Percentiles rank a stretch among this genome's conserved stretches.
These are phyloP conservation scores for Alternaria alternata DNA, from an alignment of 2,329 filamentous ascomycete genomes.

Conservation along the genomic window DNA sequence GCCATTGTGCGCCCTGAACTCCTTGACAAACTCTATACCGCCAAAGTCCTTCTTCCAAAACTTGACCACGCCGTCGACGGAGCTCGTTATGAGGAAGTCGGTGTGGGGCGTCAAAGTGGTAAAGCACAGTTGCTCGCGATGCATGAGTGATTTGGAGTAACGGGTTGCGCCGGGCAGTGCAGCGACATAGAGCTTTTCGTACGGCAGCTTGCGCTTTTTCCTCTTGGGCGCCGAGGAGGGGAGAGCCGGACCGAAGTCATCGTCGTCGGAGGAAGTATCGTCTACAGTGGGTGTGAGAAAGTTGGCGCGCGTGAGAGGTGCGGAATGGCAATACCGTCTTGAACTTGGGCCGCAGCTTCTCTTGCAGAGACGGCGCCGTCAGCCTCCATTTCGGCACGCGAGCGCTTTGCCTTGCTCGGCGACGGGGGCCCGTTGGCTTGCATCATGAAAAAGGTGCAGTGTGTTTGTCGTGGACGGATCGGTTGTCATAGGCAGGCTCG, in stretches of 20 bases:
- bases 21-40: slow-evolving; percentile 96
- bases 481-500: not conserved
- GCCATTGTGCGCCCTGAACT: slow-evolving; percentile 89
- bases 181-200: slow-evolving; percentile 94
- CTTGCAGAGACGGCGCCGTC: slow-evolving; percentile 20
- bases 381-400: slow-evolving; percentile 37
- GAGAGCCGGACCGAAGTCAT: slow-evolving; percentile 92
- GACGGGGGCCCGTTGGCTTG: slow-evolving; percentile 29
- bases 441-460: not conserved
- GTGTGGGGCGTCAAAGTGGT: slow-evolving; percentile 88
- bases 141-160: slow-evolving; percentile 97
- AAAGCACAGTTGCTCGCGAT: slow-evolving; percentile 92
- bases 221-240: slow-evolving; percentile 83
- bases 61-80: slow-evolving; percentile 94
- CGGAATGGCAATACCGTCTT: slow-evolving; percentile 18
- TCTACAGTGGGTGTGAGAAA: slow-evolving; percentile 10
- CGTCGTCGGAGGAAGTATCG: slow-evolving; percentile 69
- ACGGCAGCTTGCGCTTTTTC: slow-evolving; percentile 87
- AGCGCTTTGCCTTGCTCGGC: slow-evolving; percentile 35
- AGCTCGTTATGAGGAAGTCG: slow-evolving; percentile 95
- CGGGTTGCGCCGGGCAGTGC: slow-evolving; percentile 80
- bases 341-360: slow-evolving; percentile 17
- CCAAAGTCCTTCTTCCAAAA: slow-evolving; percentile 97
- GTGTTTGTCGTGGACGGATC: slow-evolving; percentile 3
- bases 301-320: slow-evolving; percentile 14